Evolutionary conservation across 805 yeast species (phyloP).

Genomic region (Kurtzmaniella fragi): DNA sequence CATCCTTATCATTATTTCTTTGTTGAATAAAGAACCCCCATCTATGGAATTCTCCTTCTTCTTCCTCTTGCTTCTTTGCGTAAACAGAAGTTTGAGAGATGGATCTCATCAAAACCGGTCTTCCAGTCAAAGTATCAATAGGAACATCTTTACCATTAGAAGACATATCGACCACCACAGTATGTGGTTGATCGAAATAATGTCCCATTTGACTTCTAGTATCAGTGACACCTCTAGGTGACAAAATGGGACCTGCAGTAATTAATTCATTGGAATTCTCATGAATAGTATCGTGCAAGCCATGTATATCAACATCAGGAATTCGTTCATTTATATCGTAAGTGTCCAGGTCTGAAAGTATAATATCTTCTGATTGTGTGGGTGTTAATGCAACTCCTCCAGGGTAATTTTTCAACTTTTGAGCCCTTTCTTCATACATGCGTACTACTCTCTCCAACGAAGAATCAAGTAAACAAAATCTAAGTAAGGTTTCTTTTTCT

Average conservation of each 20-base stretch:
- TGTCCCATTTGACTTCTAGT: conserved; percentile 12
- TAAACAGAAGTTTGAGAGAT: conserved; percentile 61
- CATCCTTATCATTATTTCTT: conserved; percentile 13
- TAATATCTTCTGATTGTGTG: background rate
- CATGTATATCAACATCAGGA: background rate
- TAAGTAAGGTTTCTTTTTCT: conserved; percentile 49
- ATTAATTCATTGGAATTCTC: conserved; percentile 46
- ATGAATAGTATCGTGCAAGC: conserved; percentile 34
- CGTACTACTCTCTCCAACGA: conserved; percentile 49
- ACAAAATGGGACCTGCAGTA: conserved; percentile 49
- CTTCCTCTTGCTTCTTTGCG: conserved; percentile 77
- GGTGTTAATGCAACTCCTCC: background rate
- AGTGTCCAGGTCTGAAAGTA: background rate
- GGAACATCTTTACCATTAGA: conserved; percentile 49
- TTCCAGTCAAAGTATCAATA: conserved; percentile 65
- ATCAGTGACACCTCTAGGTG: conserved; percentile 31
- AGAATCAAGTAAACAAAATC: conserved; percentile 51
- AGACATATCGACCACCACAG: conserved; percentile 63
- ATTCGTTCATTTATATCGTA: background rate
- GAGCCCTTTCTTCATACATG: conserved; percentile 42
- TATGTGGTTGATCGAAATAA: conserved; percentile 50
- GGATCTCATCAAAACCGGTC: conserved; percentile 62
- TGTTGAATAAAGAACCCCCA: conserved; percentile 79
- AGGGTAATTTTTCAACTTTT: background rate
- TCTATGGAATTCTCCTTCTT: conserved; percentile 88